Percentiles rank a stretch among this genome's conserved stretches.
Conservation (phyloP, 495 filamentous ascomycete species). For the Mycothermus thermophilus region DNA sequence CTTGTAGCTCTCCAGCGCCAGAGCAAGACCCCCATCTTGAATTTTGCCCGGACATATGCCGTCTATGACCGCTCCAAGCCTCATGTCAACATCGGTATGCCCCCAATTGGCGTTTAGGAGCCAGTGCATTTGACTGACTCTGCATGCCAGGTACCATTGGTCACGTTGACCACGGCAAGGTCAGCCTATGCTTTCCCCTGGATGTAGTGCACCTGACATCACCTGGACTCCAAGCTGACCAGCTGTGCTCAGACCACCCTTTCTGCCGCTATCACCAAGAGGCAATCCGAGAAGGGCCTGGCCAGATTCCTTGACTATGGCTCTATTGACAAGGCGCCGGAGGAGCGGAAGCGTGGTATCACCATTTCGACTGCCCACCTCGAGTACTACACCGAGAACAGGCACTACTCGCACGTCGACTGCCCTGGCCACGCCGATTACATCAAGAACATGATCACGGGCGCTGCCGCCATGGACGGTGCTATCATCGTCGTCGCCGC, state of each 20-base stretch:
- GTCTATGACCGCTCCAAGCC: conserved; percentile 86
- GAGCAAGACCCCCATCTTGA: conserved; percentile 51
- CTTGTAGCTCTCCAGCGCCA: conserved; percentile 45
- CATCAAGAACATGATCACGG: conserved; percentile 99
- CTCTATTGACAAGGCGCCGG: conserved; percentile 95
- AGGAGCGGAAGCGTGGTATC: conserved; percentile 99
- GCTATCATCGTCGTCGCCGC: conserved; percentile 97
- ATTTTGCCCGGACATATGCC: conserved; percentile 58
- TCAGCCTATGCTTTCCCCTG: no score
- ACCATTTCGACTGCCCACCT: conserved; percentile 97
- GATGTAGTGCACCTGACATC: no score
- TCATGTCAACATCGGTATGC: conserved; percentile 89
- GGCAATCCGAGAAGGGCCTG: conserved; percentile 83
- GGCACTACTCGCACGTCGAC: conserved; percentile 99
- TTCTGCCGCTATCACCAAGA: conserved; percentile 95
- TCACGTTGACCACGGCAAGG: conserved; percentile 99
- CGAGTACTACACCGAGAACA: conserved; percentile 80
- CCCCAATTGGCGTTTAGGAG: conserved; percentile 2
- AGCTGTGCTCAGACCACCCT: conserved; percentile 65
- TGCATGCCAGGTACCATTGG: conserved; percentile 70
- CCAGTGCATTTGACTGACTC: conserved; percentile 3
- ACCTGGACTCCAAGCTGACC: conserved; percentile 15
- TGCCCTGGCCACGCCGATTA: conserved; percentile 99
- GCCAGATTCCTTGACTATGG: conserved; percentile 93
- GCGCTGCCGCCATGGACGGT: conserved; percentile 93